These are phyloP conservation scores for Macrolepiota dolichaula DNA, from an alignment of 768 basidiomycete species.

Conservation along the genomic window DNA sequence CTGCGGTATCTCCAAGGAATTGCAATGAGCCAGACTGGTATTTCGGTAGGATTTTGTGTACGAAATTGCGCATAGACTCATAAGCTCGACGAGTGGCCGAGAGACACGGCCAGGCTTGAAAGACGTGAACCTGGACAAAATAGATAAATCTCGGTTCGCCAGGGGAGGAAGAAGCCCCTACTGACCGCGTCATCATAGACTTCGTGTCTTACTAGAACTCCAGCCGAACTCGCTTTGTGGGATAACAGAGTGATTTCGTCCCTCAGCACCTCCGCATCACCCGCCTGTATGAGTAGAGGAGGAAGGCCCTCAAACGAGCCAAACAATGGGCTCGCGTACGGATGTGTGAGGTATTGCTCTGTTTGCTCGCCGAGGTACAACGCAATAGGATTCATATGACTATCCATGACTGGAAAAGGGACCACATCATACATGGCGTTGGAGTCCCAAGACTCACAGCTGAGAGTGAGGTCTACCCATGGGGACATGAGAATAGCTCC, in stretches of 20 bases:
- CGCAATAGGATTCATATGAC: conserved; percentile 91
- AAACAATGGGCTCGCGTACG: conserved; percentile 94
- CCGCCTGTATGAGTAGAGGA: conserved; percentile 87
- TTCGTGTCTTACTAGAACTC: conserved; percentile 85
- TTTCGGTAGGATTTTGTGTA: conserved; percentile 54
- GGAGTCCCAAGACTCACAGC: conserved; percentile 97
- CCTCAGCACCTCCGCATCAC: conserved; percentile 92
- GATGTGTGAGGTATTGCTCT: conserved; percentile 86
- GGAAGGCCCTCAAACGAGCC: conserved; percentile 86
- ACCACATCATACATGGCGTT: conserved; percentile 87
- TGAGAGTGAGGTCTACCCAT: conserved; percentile 94
- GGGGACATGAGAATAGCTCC: conserved; percentile 90
- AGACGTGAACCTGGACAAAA: conserved; percentile 72
- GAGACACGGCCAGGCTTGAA: conserved; percentile 85
- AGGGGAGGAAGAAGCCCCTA: conserved; percentile 10
- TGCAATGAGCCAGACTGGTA: conserved; percentile 48
- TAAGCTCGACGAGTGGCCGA: conserved; percentile 64
- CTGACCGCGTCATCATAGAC: conserved; percentile 87
- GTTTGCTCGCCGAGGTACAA: conserved; percentile 86
- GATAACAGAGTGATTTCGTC: conserved; percentile 91
- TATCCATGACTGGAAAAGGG: conserved; percentile 64
- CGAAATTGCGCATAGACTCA: conserved; percentile 67
- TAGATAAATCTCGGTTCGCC: neutral
- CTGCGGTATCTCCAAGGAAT: conserved; percentile 49
- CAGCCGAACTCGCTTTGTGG: conserved; percentile 86